Conservation (phyloP, 305 asterid genomes). For the Stenogyne calaminthoides region DNA sequence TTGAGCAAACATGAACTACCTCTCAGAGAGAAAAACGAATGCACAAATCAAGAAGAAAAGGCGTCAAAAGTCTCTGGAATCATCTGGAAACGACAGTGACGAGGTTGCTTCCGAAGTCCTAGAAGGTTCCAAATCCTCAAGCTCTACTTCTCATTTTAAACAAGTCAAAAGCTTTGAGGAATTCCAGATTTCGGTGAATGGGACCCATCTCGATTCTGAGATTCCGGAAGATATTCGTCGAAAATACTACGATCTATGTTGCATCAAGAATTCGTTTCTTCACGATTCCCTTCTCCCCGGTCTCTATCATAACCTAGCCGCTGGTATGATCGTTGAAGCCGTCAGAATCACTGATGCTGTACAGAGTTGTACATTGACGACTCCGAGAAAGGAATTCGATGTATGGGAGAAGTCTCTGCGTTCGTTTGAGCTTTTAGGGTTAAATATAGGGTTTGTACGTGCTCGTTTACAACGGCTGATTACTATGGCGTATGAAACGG, state of each 20-base stretch:
- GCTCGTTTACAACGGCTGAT: constrained; percentile 50
- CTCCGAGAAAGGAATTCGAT: constrained; percentile 62
- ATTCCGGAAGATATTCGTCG: constrained; percentile 57
- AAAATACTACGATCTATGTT: constrained; percentile 68
- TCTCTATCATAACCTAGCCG: constrained; percentile 60
- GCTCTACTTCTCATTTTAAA: constrained; percentile 41
- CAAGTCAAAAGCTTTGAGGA: constrained; percentile 63
- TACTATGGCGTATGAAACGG: constrained; percentile 55
- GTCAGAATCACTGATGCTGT: constrained; percentile 59
- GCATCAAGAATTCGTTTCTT: constrained; percentile 57
- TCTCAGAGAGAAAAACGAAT: constrained; percentile 43
- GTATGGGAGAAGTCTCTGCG: constrained; percentile 75
- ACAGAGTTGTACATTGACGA: constrained; percentile 56
- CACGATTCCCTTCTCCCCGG: constrained; percentile 68
- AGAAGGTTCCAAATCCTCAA: constrained; percentile 54
- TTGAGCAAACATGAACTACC: neutral
- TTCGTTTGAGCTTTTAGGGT: constrained; percentile 74
- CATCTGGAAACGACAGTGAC: constrained; percentile 69
- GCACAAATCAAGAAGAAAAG: constrained; percentile 38
- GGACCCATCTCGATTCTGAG: constrained; percentile 65
- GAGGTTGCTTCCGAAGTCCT: constrained; percentile 81
- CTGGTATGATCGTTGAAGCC: constrained; percentile 68
- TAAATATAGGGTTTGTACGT: constrained; percentile 63
- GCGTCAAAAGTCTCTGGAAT: constrained; percentile 41
- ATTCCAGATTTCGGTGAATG: constrained; percentile 64